These are phyloP conservation scores for Coemansia sp. DNA, from an alignment of 192 early-diverging fungal genomes.

Conservation along the genomic window DNA sequence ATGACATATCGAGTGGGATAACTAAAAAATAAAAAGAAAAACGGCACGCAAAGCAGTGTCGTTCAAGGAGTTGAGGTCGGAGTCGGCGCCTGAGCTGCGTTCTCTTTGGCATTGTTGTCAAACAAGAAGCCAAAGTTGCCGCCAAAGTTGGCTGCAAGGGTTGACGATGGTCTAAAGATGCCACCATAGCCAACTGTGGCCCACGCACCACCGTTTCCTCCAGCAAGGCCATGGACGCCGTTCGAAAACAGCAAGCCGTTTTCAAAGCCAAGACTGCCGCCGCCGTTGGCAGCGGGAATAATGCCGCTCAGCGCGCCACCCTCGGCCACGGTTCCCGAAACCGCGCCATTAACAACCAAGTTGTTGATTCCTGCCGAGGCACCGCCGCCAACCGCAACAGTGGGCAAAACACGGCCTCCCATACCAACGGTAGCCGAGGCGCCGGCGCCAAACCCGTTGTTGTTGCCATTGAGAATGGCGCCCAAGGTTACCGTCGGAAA, in stretches of 20 bases:
- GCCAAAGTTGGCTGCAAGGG: conserved; percentile 19
- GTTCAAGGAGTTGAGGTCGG: neutral
- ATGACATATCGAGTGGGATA: no score
- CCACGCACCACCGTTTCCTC: conserved; percentile 25
- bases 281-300: conserved; percentile 17
- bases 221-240: conserved; percentile 21
- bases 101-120: conserved; percentile 12
- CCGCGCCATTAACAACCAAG: conserved; percentile 7
- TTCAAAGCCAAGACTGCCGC: conserved; percentile 4
- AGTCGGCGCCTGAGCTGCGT: no score
- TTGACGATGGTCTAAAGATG: conserved; percentile 23
- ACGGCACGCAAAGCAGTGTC: no score
- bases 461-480: conserved; percentile 13
- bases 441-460: conserved; percentile 23
- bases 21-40: no score
- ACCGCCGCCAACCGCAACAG: conserved; percentile 15
- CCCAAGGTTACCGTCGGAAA: conserved; percentile 24
- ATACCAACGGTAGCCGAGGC: conserved; percentile 28
- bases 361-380: conserved; percentile 11
- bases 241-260: conserved; percentile 5
- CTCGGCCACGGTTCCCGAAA: conserved; percentile 19
- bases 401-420: conserved; percentile 15
- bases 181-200: conserved; percentile 23
- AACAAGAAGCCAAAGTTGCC: conserved; percentile 16
- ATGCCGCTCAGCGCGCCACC: conserved; percentile 20